Base-by-base conservation (phyloP, 805 yeast species). In the Metschnikowia gelsemii region DNA sequence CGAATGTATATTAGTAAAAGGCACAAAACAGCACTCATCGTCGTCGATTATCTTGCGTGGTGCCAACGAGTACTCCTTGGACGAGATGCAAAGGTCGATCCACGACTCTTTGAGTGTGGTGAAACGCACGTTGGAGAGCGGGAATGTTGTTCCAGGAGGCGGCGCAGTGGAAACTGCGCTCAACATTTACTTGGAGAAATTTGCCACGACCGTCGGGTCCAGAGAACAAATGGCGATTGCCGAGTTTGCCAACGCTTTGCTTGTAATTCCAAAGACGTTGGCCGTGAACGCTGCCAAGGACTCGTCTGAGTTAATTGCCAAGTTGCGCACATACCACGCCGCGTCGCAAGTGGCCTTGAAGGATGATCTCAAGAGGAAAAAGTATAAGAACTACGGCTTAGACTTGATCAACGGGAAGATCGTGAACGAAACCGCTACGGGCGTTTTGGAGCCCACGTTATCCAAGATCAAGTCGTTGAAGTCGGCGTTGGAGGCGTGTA, bases 111-210 rank as follows among this genome's bases (percentile, higher is more conserved):
- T 93, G 50, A 82, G 88, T 32, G 99, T 93, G 26, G 96, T 93
- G 26, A 93, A 93, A 72, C 82, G 99, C 62, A 89, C 98, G 9
- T 76, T 95, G 52, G 99, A 93, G 66, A 81, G 91, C 57, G 98
- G 97, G 16, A 69, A 78, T 52, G 90, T 95, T 43, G 99, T 93
- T 5, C 98, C 99, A 31, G 99, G 99, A 47, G 99, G 99, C 51
- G 99, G 99, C 47, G 95, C 96, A n/a, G 99, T 93, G 25, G 99
- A 93, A 69, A 77, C 96, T 38, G 98, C 98, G 2, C 76, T 93
- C 59, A 90, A 89, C 70, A 89, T 93, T 39, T 93, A 87, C 63
- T 73, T 93, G 62, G 99, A 93, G 66, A 91, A 87, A 63, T 93
- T 93, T 66, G 99, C 99, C 36, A 93, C 98, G 7, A 89, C 98